Evolutionary conservation across 2,329 filamentous ascomycete genomes (phyloP).

Genomic region (Fusarium irregulare): DNA sequence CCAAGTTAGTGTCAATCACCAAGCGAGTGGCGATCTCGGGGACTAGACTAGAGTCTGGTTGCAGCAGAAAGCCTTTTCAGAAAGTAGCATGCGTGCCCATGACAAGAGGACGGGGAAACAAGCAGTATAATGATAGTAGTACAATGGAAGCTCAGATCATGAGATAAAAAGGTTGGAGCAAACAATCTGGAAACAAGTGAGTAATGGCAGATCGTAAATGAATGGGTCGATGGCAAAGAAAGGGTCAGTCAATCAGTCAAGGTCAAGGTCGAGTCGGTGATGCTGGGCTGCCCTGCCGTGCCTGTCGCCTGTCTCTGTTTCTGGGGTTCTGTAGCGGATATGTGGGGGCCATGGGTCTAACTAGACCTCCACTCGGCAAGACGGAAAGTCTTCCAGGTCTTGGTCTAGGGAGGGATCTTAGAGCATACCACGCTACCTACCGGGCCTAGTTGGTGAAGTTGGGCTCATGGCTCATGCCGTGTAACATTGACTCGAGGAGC

Average conservation of each 20-base stretch:
- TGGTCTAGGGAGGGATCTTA: neutral
- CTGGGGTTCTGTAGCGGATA: conserved; percentile 35
- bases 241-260: conserved; percentile 25
- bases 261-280: conserved; percentile 32
- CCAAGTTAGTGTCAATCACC: conserved; percentile 40
- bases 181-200: conserved; percentile 10
- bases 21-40: conserved; percentile 45
- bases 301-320: conserved; percentile 13
- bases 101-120: conserved; percentile 10
- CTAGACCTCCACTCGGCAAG: conserved; percentile 27
- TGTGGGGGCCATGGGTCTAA: conserved; percentile 21
- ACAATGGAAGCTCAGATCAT: conserved; percentile 9
- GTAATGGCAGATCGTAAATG: conserved; percentile 37
- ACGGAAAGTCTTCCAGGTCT: conserved; percentile 24
- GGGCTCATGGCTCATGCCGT: conserved; percentile 13
- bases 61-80: conserved; percentile 36
- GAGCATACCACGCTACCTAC: neutral
- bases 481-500: conserved; percentile 1
- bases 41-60: conserved; percentile 20
- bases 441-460: neutral
- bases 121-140: conserved; percentile 20
- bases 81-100: conserved; percentile 34
- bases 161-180: conserved; percentile 4
- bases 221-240: conserved; percentile 46
- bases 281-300: conserved; percentile 44